Evolutionary conservation across 148 eudicot species (phyloP), one percentile per base, ranked within the genome.

Genomic region (Tetragonia tetragonoides): DNA sequence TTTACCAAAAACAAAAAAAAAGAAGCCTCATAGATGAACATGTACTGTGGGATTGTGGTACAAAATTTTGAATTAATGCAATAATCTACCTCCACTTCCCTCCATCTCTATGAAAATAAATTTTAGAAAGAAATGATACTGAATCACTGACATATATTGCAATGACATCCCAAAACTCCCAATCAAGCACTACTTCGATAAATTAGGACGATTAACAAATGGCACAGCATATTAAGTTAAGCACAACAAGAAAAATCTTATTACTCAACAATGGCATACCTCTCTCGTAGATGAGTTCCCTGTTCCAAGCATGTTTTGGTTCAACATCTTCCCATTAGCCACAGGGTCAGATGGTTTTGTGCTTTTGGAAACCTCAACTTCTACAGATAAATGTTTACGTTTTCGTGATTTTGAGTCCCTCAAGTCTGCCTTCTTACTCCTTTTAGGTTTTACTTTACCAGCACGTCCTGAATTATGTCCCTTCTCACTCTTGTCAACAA

Each of bases 181-280:
- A 54, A 54, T 54, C 9, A 15, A 14, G 20, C 20, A 12, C 59
- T 17, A 54, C 59, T 54, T 59, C 62, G 21, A 59, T 59, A 59
- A 17, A 59, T 59, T 54, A 59, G 21, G 23, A 4, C 23, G n/a
- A 47, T 14, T 21, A 65, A 8, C 7, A 41, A 10, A 63, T 42
- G 28, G 17, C 49, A 39, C 54, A 37, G 54, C 39, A 61, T 54
- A 42, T 68, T 54, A 40, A 53, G 69, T 46, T 10, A 61, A 34
- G 2, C 63, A 23, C 44, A 65, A 39, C 10, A 69, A 42, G 11
- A 63, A 51, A 72, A 10, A 73, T 20, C 46, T 65, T 64, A 37
- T 17, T 4, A 61, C 10, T 68, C 49, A 8, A 60, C 16, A 44
- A 74, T 34, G 17, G 53, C 68, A 73, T 87, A 89, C 97, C 94